These are phyloP conservation scores for Alternaria postmessia DNA, from an alignment of 2,329 filamentous ascomycete species.

Conservation along the genomic window DNA sequence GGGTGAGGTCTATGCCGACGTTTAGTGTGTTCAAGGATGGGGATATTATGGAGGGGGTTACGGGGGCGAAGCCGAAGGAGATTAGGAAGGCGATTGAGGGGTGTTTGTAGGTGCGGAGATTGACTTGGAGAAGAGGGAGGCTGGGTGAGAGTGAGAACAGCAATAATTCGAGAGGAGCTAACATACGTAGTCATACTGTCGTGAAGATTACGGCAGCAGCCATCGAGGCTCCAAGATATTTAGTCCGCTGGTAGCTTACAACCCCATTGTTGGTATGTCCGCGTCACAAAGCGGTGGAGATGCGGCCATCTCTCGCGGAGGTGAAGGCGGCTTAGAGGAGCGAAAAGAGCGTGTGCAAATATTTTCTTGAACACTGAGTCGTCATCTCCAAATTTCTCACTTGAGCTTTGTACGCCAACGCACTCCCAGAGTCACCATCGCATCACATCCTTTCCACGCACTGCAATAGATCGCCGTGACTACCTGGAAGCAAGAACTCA, in stretches of 20 bases:
- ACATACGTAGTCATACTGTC: too few species aligned
- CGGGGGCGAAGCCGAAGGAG: conserved; percentile 31
- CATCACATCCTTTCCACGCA: background rate
- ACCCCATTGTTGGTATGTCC: too few species aligned
- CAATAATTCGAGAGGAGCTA: background rate
- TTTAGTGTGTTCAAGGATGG: conserved; percentile 43
- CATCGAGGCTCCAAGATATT: too few species aligned
- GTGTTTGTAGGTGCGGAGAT: conserved; percentile 20
- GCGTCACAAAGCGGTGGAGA: background rate
- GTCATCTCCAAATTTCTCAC: background rate
- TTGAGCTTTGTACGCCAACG: background rate
- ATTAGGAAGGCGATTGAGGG: conserved; percentile 34
- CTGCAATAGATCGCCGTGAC: background rate
- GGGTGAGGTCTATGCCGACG: conserved; percentile 37
- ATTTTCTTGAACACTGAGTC: background rate
- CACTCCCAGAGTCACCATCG: too few species aligned
- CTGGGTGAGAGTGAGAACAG: background rate
- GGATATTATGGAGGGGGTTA: conserved; percentile 37
- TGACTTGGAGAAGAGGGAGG: background rate
- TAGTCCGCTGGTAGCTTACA: too few species aligned
- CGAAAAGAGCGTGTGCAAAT: background rate
- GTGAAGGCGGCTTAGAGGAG: background rate
- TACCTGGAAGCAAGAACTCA: background rate
- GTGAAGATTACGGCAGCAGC: too few species aligned
- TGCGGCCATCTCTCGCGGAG: background rate